Evolutionary conservation across 2,329 filamentous ascomycete genomes (phyloP), one percentile per base, ranked within the genome.

Genomic region (Colletotrichum tropicale): DNA sequence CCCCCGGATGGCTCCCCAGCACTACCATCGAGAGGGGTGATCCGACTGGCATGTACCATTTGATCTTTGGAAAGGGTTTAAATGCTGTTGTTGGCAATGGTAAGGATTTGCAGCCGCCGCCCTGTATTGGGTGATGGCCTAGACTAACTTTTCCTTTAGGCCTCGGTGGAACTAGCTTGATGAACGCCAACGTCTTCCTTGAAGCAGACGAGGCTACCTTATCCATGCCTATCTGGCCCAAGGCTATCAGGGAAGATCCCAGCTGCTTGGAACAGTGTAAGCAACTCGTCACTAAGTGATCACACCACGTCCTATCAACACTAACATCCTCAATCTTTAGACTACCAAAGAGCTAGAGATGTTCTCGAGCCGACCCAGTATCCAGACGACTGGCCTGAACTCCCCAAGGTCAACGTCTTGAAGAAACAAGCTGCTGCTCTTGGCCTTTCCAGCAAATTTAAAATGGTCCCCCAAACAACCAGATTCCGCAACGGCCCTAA

Each of bases 121-220:
- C 21, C 4, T 55, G 8, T 24, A 13, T 5, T n/a, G 15, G 18
- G 52, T 64, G 55, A 52, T 13, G 43, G n/a, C n/a, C 43, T 21
- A 12, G 43, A 21, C 70, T 77, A 48, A 77, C 55, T 13, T n/a
- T 10, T 67, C 62, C 13, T n/a, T 9, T 52, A 90, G 88, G 91
- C 2, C 89, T 94, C 34, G 93, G 92, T 13, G 92, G 92, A 12
- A 93, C 91, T 3, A 93, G 91, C 80, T 81, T 94, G 32, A 88
- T 94, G 55, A 94, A 94, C 77, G 91, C 92, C 12, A 94, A 94
- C 79, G 90, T 94, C 3, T 94, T 93, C 78, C 83, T 94, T 18
- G 87, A 90, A 77, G 89, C 91, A 4, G 91, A 93, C 71, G 81
- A 88, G 16, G 85, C 86, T 6, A 90, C 90, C 0, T 82, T 94